Conservation (phyloP, 2,329 filamentous ascomycete species). For the Shiraia sp. region DNA sequence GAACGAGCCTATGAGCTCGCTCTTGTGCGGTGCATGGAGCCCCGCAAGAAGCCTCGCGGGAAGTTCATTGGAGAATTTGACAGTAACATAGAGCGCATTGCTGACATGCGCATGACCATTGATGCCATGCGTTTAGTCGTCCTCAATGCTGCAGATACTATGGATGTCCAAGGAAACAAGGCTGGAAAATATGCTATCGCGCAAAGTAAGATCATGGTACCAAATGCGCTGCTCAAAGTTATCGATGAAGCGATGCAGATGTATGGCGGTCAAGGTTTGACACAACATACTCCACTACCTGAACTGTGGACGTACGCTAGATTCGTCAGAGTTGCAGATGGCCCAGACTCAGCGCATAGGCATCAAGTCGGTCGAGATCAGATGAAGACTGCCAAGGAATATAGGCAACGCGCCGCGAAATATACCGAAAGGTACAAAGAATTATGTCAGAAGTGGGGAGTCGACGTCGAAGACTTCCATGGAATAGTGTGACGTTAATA, state of each 20-base stretch:
- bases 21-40: slow-evolving; percentile 44
- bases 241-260: slow-evolving; percentile 52
- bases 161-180: slow-evolving; percentile 49
- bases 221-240: slow-evolving; percentile 44
- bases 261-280: slow-evolving; percentile 48
- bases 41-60: slow-evolving; percentile 45
- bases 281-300: slow-evolving; percentile 48
- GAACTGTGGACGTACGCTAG: slow-evolving; percentile 51
- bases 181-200: slow-evolving; percentile 48
- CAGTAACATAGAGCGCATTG: slow-evolving; percentile 48
- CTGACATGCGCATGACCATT: slow-evolving; percentile 48
- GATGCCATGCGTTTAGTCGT: slow-evolving; percentile 48
- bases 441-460: slow-evolving; percentile 39
- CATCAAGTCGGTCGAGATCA: slow-evolving; percentile 50
- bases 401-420: slow-evolving; percentile 38
- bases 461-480: slow-evolving; percentile 36
- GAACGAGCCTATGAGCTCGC: slow-evolving; percentile 49
- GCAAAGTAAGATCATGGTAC: slow-evolving; percentile 49
- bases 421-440: slow-evolving; percentile 43
- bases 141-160: slow-evolving; percentile 48
- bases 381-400: slow-evolving; percentile 46
- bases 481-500: slow-evolving; percentile 23
- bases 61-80: slow-evolving; percentile 49
- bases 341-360: slow-evolving; percentile 48
- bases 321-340: slow-evolving; percentile 49